These are phyloP conservation scores for Paraurostyla sp. DNA, from an alignment of 73 alveolate genomes.

Conservation along the genomic window DNA sequence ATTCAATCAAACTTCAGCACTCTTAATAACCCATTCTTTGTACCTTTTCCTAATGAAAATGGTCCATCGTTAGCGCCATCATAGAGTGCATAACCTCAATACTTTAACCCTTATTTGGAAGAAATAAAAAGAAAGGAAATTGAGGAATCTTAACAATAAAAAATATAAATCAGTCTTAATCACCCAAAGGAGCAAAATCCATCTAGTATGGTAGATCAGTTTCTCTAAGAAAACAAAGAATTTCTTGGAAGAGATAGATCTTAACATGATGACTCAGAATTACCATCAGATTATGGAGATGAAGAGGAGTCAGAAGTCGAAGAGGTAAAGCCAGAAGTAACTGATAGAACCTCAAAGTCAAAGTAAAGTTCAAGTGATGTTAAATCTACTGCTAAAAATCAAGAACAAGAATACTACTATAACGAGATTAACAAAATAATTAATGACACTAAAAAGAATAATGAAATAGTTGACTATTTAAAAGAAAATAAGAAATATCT, in stretches of 20 bases:
- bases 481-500: constrained; percentile 21
- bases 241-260: neutral
- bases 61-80: neutral
- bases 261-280: constrained; percentile 52
- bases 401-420: neutral
- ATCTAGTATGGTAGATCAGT: constrained; percentile 23
- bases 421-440: constrained; percentile 40
- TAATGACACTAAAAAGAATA: constrained; percentile 1
- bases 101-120: constrained; percentile 36
- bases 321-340: neutral
- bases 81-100: constrained; percentile 16
- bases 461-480: neutral
- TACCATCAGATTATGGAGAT: constrained; percentile 46
- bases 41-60: constrained; percentile 25
- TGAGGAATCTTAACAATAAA: neutral
- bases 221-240: constrained; percentile 34
- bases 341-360: too few relatives aligned
- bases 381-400: neutral
- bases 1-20: neutral
- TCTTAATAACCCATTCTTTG: constrained; percentile 13
- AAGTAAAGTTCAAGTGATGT: constrained; percentile 36
- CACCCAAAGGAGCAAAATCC: constrained; percentile 38
- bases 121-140: neutral
- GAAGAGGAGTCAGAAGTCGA: constrained; percentile 20
- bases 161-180: constrained; percentile 5